Evolutionary conservation across 2,329 filamentous ascomycete genomes (phyloP), one percentile per base, ranked within the genome.

Genomic region (Sphaerulina musiva): DNA sequence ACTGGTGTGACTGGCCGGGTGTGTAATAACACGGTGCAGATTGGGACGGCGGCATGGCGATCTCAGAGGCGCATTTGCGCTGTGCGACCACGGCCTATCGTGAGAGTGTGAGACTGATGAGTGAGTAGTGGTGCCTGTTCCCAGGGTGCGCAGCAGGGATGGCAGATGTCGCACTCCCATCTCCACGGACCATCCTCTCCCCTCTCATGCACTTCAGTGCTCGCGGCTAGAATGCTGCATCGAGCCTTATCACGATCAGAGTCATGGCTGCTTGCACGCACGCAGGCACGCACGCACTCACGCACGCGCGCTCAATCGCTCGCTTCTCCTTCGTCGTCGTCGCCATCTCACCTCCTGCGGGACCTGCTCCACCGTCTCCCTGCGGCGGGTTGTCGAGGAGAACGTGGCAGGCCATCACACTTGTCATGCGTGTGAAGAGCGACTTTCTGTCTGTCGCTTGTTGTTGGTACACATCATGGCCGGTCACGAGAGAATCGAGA

Each of bases 121-220:
- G 26, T 6, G 26, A 29, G 26, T 29, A 29, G 26, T 29, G 6
- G 26, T 29, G 26, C 26, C 14, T 39, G 42, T 29, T 46, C 47
- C 34, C 49, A 40, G 48, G 59, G 56, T 61, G 56, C 44, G 50
- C 59, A 48, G 51, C 59, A 48, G 53, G 59, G 56, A 51, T 61
- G 52, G 38, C 29, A 41, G 26, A 51, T 51, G 54, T 56, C 50
- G 57, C 58, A 48, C 55, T 57, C 51, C 54, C 58, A 55, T 46
- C 48, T 32, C 59, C 41, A 52, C 52, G 59, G 59, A 29, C 53
- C 55, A 26, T 40, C 29, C 29, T 38, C 39, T 45, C 48, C 31
- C 29, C 29, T 38, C 39, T 45, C 48, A 43, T 49, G 26, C 26
- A 29, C 20, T 20, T 40, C 41, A 51, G 29, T 41, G 41, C 47